Evolutionary conservation across 2,329 filamentous ascomycete species (phyloP).

Genomic region (Dryadomyces quercivorus): DNA sequence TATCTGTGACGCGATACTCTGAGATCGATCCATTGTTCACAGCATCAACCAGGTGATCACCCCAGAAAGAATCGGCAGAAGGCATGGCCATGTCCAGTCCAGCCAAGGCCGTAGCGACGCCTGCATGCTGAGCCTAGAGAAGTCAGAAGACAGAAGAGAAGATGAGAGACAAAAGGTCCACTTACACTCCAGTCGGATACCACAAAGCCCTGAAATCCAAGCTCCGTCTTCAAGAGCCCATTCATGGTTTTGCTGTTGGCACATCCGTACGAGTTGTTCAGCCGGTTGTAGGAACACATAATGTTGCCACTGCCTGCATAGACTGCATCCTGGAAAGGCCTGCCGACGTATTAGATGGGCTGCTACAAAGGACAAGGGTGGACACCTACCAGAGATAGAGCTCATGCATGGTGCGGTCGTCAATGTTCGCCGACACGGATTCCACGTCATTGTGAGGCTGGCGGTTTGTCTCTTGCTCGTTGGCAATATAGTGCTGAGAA

Average conservation of each 20-base stretch:
- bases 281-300: slow-evolving; percentile 54
- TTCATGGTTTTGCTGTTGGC: slow-evolving; percentile 55
- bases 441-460: slow-evolving; percentile 41
- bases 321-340: slow-evolving; percentile 43
- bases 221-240: slow-evolving; percentile 47
- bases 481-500: slow-evolving; percentile 54
- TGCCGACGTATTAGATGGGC: too few relatives aligned
- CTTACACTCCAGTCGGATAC: slow-evolving; percentile 47
- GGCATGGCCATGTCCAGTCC: slow-evolving; percentile 67
- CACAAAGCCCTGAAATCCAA: slow-evolving; percentile 52
- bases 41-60: slow-evolving; percentile 41
- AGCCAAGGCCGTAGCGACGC: slow-evolving; percentile 47
- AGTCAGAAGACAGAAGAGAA: neutral
- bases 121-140: slow-evolving; percentile 44
- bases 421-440: slow-evolving; percentile 26
- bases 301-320: slow-evolving; percentile 43
- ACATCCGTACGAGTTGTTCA: slow-evolving; percentile 59
- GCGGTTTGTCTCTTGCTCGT: slow-evolving; percentile 31
- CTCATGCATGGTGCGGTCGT: slow-evolving; percentile 30
- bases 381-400: slow-evolving; percentile 35
- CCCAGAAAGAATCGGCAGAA: slow-evolving; percentile 26
- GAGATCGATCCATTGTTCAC: slow-evolving; percentile 49
- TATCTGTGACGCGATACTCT: slow-evolving; percentile 32
- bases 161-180: neutral
- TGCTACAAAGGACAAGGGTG: neutral